Evolutionary conservation across 805 yeast species (phyloP), one percentile per base, ranked within the genome.

Genomic region (Saturnispora sanitii): DNA sequence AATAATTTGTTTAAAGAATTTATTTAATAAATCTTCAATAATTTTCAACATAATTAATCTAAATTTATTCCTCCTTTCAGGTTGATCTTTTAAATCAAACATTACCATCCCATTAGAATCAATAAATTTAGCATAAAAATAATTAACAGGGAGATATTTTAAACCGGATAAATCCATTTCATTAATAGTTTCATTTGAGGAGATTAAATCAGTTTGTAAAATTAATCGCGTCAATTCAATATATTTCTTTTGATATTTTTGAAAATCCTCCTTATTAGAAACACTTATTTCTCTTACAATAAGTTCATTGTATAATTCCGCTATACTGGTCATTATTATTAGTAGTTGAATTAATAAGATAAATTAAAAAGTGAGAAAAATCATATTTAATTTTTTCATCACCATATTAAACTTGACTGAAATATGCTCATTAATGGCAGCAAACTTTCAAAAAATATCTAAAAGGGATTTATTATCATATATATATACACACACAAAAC

Each of bases 21-120:
- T 30, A 4, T n/a, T 16, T 20, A 40, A 20, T 35, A 44, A 37
- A 6, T 32, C 26, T 38, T 47, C 49, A 15, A 44, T 32, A 25
- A 47, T 42, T 18, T 44, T 40, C 19, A 44, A 28, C 18, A 44
- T 38, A 3, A 47, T 12, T 4, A 45, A 22, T 25, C 49, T 42
- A 6, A 47, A 30, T 36, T 32, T 42, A 36, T 47, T 47, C 8
- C 44, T 44, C 3, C 40, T 40, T 3, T 28, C 25, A 7, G 41
- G 19, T 2, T 21, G 37, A 31, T 37, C 29, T n/a, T 11, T 16
- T 9, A 32, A 25, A 29, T 44, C 36, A 35, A 44, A 43, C 36
- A 46, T 40, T 21, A 45, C 39, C 21, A 47, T 43, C 8, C 46
- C 49, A 33, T 44, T 28, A 11, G 37, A 25, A 44, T 47, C 49